A percentile compares a stretch with the other conserved stretches of the same genome.
phyloP scores from a whole-genome alignment of 441 rosid species.

The Eruca vesicaria region DNA sequence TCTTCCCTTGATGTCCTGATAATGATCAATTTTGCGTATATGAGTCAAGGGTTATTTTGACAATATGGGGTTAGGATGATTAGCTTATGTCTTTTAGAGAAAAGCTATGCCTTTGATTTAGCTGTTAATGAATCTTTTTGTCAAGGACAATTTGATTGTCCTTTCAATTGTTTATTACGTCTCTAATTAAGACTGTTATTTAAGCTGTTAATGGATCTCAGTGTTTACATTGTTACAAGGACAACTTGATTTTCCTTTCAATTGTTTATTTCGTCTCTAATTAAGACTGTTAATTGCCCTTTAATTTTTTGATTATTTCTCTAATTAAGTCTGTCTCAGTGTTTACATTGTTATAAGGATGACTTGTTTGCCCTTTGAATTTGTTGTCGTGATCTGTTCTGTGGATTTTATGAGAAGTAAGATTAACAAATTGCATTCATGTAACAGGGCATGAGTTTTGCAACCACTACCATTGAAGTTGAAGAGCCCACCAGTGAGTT shows the following conservation, averaged over 20 bases:
- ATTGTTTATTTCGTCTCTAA: background rate
- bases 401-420: background rate
- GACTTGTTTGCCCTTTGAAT: background rate
- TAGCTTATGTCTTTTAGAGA: background rate
- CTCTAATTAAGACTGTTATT: background rate
- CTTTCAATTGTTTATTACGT: background rate
- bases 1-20: no score
- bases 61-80: background rate
- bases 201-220: background rate
- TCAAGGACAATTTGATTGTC: background rate
- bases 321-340: no score
- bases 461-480: conserved; percentile 13
- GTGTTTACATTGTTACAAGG: background rate
- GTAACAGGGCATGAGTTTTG: conserved; percentile 23
- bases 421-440: background rate
- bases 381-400: background rate
- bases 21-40: no score
- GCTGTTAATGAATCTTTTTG: background rate
- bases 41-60: no score
- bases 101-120: background rate
- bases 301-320: no score
- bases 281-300: background rate
- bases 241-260: background rate
- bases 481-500: conserved; percentile 22
- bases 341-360: background rate